Percentiles rank a stretch among this genome's conserved stretches.
Conservation (phyloP, 495 filamentous ascomycete species). For the Daldinia vernicosa region DNA sequence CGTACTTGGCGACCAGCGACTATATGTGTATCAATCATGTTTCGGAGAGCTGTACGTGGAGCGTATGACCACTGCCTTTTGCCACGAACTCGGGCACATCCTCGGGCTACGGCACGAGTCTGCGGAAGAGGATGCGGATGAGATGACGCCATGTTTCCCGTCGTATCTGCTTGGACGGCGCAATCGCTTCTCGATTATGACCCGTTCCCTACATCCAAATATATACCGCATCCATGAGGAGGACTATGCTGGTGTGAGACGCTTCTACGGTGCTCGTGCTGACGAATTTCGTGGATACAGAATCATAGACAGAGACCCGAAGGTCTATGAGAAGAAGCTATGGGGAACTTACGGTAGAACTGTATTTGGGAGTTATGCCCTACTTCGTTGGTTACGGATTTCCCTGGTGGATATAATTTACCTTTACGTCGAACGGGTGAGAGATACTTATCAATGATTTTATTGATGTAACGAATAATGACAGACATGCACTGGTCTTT, state of each 20-base stretch:
- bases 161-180: neutral
- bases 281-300: neutral
- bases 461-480: too few species aligned
- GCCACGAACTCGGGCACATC: neutral
- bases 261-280: neutral
- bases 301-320: neutral
- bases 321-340: neutral
- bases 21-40: neutral
- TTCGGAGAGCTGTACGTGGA: neutral
- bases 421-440: too few species aligned
- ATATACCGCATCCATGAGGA: neutral
- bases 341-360: neutral
- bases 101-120: neutral
- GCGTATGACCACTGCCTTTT: neutral
- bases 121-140: neutral
- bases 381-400: too few species aligned
- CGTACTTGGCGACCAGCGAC: neutral
- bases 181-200: neutral
- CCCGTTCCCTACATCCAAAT: accelerated
- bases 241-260: neutral
- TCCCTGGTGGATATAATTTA: too few species aligned
- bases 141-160: neutral
- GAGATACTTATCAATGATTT: too few species aligned
- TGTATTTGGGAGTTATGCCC: too few species aligned
- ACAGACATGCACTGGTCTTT: too few species aligned